These are phyloP conservation scores for Saccharomycopsis selenospora DNA, from an alignment of 805 yeast species.

Conservation along the genomic window DNA sequence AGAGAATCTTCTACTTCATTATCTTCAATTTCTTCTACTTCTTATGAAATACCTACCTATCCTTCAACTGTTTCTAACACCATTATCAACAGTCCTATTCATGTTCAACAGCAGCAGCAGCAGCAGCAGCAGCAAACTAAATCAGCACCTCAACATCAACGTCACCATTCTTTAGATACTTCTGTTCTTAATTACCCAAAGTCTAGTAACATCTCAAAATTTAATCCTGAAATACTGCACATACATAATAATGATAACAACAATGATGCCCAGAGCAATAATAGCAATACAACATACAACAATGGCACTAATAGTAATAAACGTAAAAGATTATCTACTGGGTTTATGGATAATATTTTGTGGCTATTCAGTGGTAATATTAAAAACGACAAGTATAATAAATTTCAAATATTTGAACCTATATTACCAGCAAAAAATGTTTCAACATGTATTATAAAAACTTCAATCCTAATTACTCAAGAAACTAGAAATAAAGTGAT, in stretches of 20 bases:
- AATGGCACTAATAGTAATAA: not conserved
- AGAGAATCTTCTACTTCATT: not conserved
- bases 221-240: too few species aligned
- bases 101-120: too few species aligned
- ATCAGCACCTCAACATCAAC: too few species aligned
- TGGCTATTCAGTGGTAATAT: slow-evolving; percentile 15
- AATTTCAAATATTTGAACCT: too few species aligned
- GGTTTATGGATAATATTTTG: slow-evolving; percentile 17
- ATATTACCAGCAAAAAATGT: too few species aligned
- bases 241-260: too few species aligned
- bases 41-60: not conserved
- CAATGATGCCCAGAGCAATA: not conserved
- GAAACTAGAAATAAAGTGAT: slow-evolving; percentile 6
- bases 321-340: slow-evolving; percentile 6
- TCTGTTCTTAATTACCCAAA: too few species aligned
- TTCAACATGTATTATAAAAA: not conserved
- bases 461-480: not conserved
- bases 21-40: not conserved
- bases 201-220: too few species aligned
- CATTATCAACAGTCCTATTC: too few species aligned
- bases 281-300: not conserved
- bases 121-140: too few species aligned
- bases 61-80: too few species aligned
- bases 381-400: not conserved
- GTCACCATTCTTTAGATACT: too few species aligned